phyloP scores from a whole-genome alignment of 2,329 filamentous ascomycete genomes.

The Westerdykella sp. region DNA sequence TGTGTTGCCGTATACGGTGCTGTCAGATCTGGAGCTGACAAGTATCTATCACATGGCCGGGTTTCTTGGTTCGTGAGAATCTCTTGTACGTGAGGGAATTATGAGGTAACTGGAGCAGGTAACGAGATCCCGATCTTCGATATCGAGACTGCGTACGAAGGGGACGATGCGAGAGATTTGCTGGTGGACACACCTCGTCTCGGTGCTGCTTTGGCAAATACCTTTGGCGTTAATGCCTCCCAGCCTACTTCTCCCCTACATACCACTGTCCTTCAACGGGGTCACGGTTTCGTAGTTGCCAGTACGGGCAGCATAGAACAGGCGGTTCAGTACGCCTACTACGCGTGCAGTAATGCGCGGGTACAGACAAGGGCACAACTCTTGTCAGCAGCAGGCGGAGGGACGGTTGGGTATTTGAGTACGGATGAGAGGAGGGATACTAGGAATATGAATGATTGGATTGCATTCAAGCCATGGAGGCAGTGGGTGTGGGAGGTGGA shows the following conservation, averaged over 20 bases:
- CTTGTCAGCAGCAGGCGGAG: constrained; percentile 15
- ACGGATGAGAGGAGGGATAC: constrained; percentile 30
- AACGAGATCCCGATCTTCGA: too few species aligned
- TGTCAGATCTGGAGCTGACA: too few species aligned
- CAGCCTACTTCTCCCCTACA: constrained; percentile 18
- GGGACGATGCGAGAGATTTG: constrained; percentile 3
- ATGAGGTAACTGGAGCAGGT: too few species aligned
- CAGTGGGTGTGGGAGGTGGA: constrained; percentile 37
- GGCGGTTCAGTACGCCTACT: constrained; percentile 37
- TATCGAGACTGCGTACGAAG: too few species aligned
- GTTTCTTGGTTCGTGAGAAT: too few species aligned
- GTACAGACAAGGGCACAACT: constrained; percentile 32
- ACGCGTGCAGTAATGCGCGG: constrained; percentile 29
- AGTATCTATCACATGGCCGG: too few species aligned
- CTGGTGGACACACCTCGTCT: constrained; percentile 17
- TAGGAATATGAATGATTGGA: constrained; percentile 24
- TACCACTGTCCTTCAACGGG: constrained; percentile 33
- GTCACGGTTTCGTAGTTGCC: constrained; percentile 38
- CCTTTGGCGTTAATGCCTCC: constrained; percentile 14
- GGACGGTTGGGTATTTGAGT: constrained; percentile 22
- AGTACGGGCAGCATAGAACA: constrained; percentile 29
- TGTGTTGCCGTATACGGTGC: constrained; percentile 26
- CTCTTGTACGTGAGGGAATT: too few species aligned
- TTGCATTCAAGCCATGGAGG: constrained; percentile 34
- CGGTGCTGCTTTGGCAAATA: constrained; percentile 16